phyloP scores from a whole-genome alignment of 169 alveolate species.

The Plasmodium ovale region DNA sequence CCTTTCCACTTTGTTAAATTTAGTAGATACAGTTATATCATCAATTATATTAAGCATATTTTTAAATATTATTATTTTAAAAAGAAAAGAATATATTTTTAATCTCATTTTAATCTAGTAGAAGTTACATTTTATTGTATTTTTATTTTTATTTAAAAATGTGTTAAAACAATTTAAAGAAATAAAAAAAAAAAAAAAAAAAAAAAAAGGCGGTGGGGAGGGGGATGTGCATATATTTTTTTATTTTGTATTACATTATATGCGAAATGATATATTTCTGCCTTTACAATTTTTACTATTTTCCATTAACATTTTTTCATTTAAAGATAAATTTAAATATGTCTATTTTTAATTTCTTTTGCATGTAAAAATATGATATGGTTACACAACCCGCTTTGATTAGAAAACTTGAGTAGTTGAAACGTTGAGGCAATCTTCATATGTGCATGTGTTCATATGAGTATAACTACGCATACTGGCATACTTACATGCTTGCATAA shows the following conservation, averaged over 20 bases:
- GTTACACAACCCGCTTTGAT: no score
- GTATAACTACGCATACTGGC: no score
- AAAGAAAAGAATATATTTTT: neutral
- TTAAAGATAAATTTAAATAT: no score
- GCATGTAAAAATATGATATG: neutral
- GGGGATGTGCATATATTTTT: neutral
- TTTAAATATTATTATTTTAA: slow-evolving; percentile 47
- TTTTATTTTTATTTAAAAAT: neutral
- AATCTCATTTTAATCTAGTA: slow-evolving; percentile 54
- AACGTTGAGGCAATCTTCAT: no score
- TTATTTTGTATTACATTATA: no score
- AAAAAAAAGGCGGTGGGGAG: no score
- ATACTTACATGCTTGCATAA: no score
- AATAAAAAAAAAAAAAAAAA: no score
- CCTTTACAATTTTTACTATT: neutral
- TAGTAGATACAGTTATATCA: slow-evolving; percentile 14
- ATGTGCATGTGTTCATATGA: no score
- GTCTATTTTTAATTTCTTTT: neutral
- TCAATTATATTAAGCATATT: slow-evolving; percentile 19
- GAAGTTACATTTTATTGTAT: slow-evolving; percentile 11
- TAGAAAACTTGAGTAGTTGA: no score
- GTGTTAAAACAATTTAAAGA: neutral
- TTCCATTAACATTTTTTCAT: neutral
- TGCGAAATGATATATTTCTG: neutral
- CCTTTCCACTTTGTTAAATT: neutral